phyloP scores from a whole-genome alignment of 2,329 filamentous ascomycete genomes.

The Aschersonia sp. region DNA sequence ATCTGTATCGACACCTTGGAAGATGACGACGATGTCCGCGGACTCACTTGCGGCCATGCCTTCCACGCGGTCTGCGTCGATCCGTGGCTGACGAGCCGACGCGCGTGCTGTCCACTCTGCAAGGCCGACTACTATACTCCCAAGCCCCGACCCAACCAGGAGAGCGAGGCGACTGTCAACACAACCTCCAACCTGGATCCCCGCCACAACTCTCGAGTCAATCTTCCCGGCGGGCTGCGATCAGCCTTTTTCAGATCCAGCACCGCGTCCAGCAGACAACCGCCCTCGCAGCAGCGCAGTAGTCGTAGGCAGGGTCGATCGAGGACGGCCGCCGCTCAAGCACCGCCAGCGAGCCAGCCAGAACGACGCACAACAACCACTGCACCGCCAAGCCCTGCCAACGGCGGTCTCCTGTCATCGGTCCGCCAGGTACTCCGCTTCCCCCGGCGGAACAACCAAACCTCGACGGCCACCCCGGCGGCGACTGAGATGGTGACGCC shows the following conservation, averaged over 20 bases:
- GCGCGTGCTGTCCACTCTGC: constrained; percentile 92
- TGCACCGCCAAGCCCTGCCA: background rate
- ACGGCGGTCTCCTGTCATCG: constrained; percentile 15
- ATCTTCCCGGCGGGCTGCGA: constrained; percentile 28
- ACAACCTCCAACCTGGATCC: constrained; percentile 14
- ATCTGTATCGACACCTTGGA: constrained; percentile 93
- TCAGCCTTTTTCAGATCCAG: constrained; percentile 21
- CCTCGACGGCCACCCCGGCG: constrained; percentile 4
- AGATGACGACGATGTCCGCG: constrained; percentile 89
- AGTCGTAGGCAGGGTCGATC: constrained; percentile 1
- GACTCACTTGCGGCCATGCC: constrained; percentile 89
- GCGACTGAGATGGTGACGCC: constrained; percentile 21
- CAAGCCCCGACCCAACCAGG: constrained; percentile 56
- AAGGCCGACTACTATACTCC: constrained; percentile 96
- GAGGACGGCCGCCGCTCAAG: background rate
- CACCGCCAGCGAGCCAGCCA: constrained; percentile 2
- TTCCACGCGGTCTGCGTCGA: constrained; percentile 95
- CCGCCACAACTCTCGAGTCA: constrained; percentile 28
- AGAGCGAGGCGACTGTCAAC: constrained; percentile 9
- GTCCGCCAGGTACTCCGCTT: constrained; percentile 18
- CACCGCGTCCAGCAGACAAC: constrained; percentile 1
- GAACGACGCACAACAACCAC: constrained; percentile 4
- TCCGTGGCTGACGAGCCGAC: constrained; percentile 86
- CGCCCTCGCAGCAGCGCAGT: background rate
- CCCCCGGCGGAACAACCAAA: constrained; percentile 12